Base-by-base conservation (phyloP, 768 basidiomycete species). In the Boletellus sp. region DNA sequence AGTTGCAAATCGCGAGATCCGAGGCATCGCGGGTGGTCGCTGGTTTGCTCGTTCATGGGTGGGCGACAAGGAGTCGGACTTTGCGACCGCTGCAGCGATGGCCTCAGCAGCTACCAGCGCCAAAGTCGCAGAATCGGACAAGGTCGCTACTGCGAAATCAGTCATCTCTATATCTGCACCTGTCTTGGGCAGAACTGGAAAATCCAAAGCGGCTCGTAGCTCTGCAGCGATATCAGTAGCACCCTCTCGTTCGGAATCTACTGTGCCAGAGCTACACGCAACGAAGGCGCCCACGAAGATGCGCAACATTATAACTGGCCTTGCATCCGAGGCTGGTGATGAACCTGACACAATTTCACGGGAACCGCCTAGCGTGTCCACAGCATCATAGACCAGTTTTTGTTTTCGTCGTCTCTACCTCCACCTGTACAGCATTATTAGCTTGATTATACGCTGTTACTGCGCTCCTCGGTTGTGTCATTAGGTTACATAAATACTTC, bases 41-140 rank as follows among this genome's bases (percentile, higher is more conserved):
- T 91, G 89, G 89, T 84, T 90, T 56, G 71, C 81, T 6, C 78
- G 77, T 28, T 70, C 85, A n/a, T 91, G 87, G 87, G 85, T 88
- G n/a, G 89, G 88, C 20, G 84, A 83, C 53, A 89, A 87, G 65
- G 86, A 89, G 44, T 88, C 86, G 10, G 78, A 85, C 43, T 82
- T 77, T 50, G 78, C 82, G 7, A 57, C 67, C 22, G 65, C 70
- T 23, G 46, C 67, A 19, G 68, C 70, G 19, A 52, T 65, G 15
- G 45, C 60, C 8, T 51, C 65, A 9, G 57, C 68, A 13, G 20
- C 61, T 3, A 51, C 62, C 22, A 65, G 61, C 8, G 64, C 70
- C 37, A 70, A 60, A 47, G 45, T 48, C 23, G 53, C 57, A 19
- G 68, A 70, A 15, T 51, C 51, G 17, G 67, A 68, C 47, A 68